Base-by-base conservation (phyloP, 192 early-diverging fungal species). In the Coemansia sp. region DNA sequence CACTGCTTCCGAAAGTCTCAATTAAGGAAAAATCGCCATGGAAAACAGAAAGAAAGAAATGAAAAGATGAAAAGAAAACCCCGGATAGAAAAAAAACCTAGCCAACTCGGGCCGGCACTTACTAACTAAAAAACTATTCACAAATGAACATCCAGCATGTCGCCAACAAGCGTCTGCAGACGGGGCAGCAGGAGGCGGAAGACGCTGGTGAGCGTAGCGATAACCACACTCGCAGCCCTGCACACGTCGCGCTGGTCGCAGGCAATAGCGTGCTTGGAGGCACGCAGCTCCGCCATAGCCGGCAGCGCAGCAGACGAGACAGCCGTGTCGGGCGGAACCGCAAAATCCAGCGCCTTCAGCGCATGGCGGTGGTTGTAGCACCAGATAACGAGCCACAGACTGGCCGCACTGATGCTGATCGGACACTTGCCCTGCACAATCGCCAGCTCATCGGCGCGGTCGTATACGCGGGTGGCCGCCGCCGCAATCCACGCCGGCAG, bases 401-500 rank as follows among this genome's bases (percentile, higher is more conserved):
- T 81, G 4, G 88, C 86, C 5, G 88, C 88, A 12, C 87, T 86
- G 32, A 89, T 84, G 11, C 87, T 87, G 8, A 87, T 81, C 0
- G 88, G 88, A 60, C 87, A 87, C 60, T 88, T 88, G 12, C 88
- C 88, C 41, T 87, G 86, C 4, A 87, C 87, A 51, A 88, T 71
- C 32, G 84, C 87, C 75, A 86, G 43, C 5, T 67, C 66, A 56
- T 87, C 88, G 4, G 88, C 88, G 7, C 85, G 83, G 41, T 81
- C 86, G 32, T 86, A 86, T 1, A 88, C 84, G 40, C 71, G 73
- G 0, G 82, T 69, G 0, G 88, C 86, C 0, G 85, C 86, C 8
- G 62, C 69, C 2, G 85, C 77, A 12, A 89, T 83, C 67, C 85
- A 83, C 7, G 38, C 11, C 2, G 87, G 85, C 14, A 89, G 68